Conservation (phyloP, 2,329 filamentous ascomycete species). For the Neonectria magnoliae region DNA sequence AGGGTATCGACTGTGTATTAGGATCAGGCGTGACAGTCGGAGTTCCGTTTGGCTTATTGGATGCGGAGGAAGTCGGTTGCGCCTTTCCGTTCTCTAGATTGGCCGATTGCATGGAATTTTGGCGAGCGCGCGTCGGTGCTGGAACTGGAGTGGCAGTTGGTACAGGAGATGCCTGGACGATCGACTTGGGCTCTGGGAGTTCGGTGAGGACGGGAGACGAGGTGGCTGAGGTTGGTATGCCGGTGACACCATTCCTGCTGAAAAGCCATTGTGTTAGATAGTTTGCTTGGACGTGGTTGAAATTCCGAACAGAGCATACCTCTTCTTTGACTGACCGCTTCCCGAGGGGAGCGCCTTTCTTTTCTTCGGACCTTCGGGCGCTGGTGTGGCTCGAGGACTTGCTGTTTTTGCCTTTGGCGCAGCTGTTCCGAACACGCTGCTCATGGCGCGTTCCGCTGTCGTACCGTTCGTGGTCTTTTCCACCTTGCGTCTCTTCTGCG, state of each 20-base stretch:
- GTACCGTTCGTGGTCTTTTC: slow-evolving; percentile 70
- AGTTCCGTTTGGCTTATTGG: slow-evolving; percentile 69
- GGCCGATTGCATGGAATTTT: slow-evolving; percentile 74
- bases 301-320: slow-evolving; percentile 60
- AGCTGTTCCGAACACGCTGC: slow-evolving; percentile 61
- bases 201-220: slow-evolving; percentile 79
- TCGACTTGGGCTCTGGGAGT: slow-evolving; percentile 70
- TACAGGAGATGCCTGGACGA: slow-evolving; percentile 66
- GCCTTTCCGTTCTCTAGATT: slow-evolving; percentile 63
- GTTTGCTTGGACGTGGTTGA: neutral
- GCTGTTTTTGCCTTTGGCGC: slow-evolving; percentile 66
- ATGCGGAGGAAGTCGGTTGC: slow-evolving; percentile 68
- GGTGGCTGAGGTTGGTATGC: slow-evolving; percentile 75
- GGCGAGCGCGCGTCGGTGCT: slow-evolving; percentile 75
- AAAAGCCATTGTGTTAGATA: slow-evolving; percentile 32
- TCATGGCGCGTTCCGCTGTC: slow-evolving; percentile 75
- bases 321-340: slow-evolving; percentile 82
- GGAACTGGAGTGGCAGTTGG: slow-evolving; percentile 68
- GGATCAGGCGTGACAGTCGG: slow-evolving; percentile 51
- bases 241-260: slow-evolving; percentile 52
- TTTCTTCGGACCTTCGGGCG: slow-evolving; percentile 76
- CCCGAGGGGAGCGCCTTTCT: slow-evolving; percentile 71
- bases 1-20: slow-evolving; percentile 42
- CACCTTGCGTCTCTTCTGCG: slow-evolving; percentile 82
- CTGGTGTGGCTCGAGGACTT: slow-evolving; percentile 76